A percentile compares a stretch with the other conserved stretches of the same genome.
Conservation (phyloP, 1,139 yeast genomes). For the Keqinozyma sinolaborantium region DNA sequence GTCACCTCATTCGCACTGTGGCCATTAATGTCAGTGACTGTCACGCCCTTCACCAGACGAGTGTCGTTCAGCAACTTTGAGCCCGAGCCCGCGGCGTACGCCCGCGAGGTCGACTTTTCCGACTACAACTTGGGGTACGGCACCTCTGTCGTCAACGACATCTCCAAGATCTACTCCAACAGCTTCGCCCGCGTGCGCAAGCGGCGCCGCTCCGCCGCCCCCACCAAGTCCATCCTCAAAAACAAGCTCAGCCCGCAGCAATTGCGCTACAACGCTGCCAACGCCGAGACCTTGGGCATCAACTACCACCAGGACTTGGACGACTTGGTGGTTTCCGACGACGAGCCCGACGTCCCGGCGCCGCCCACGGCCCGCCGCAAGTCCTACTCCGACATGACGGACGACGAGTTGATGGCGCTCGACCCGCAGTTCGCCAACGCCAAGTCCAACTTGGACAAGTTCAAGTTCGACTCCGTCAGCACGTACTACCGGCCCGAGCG, state of each 20-base stretch:
- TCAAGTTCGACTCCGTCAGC: slow-evolving; percentile 39
- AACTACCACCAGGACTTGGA: slow-evolving; percentile 22
- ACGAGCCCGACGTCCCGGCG: slow-evolving; percentile 9
- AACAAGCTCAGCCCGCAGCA: slow-evolving; percentile 34
- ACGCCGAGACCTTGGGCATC: slow-evolving; percentile 11
- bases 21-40: background rate
- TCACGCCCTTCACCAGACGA: slow-evolving; percentile 22
- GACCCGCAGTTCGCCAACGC: slow-evolving; percentile 51
- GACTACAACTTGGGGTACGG: slow-evolving; percentile 17
- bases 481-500: slow-evolving; percentile 30
- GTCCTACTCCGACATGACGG: slow-evolving; percentile 60
- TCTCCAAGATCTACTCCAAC: slow-evolving; percentile 7
- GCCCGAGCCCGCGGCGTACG: slow-evolving; percentile 20
- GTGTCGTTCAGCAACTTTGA: slow-evolving; percentile 44
- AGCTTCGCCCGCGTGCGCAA: slow-evolving; percentile 15
- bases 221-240: slow-evolving; percentile 39
- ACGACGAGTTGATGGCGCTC: slow-evolving; percentile 58
- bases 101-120: slow-evolving; percentile 6
- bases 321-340: slow-evolving; percentile 18
- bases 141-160: slow-evolving; percentile 8
- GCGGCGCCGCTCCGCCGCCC: slow-evolving; percentile 16
- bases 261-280: slow-evolving; percentile 18
- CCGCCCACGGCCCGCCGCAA: slow-evolving; percentile 33
- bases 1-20: background rate
- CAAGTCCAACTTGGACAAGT: slow-evolving; percentile 30